phyloP scores from a whole-genome alignment of 352 stramenopile genomes.

The Pythium angustatum region DNA sequence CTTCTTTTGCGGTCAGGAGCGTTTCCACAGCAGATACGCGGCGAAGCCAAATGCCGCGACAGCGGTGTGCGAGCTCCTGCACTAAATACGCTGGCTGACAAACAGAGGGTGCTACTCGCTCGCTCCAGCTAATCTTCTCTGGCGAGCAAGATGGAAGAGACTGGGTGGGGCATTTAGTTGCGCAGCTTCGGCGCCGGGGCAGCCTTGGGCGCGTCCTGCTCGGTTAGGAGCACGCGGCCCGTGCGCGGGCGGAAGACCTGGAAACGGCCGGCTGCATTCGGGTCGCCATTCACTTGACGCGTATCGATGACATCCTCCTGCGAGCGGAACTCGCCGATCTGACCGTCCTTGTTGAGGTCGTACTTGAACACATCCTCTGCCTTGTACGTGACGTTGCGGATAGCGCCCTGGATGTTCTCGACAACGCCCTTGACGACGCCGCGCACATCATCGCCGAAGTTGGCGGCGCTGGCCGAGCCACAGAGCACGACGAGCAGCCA shows the following conservation, averaged over 20 bases:
- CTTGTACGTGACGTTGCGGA: slow-evolving; percentile 6
- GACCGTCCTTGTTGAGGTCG: slow-evolving; percentile 30
- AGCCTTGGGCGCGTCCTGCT: slow-evolving; percentile 8
- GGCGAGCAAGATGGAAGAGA: neutral
- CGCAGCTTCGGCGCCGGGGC: slow-evolving; percentile 10
- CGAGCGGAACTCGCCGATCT: slow-evolving; percentile 27
- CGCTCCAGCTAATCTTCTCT: neutral
- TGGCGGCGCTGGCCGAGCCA: neutral
- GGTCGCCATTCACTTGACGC: slow-evolving; percentile 18
- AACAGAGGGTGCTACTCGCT: neutral
- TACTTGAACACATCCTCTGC: slow-evolving; percentile 11
- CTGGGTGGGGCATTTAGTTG: neutral
- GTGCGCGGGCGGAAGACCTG: slow-evolving; percentile 7
- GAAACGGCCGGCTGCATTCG: slow-evolving; percentile 21
- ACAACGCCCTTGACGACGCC: slow-evolving; percentile 11
- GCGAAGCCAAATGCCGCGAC: too few relatives aligned
- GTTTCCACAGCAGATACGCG: neutral
- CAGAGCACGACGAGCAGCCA: slow-evolving; percentile 11
- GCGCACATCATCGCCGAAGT: slow-evolving; percentile 6
- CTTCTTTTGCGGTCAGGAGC: neutral
- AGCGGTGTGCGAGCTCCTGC: neutral
- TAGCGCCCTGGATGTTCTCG: slow-evolving; percentile 1
- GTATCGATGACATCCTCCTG: slow-evolving; percentile 11
- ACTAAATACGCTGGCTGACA: slow-evolving; percentile 8
- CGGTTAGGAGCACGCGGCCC: slow-evolving; percentile 2